Percentiles rank a stretch among this genome's conserved stretches.
Conservation (phyloP, 345 rosid species). For the Camelina hispida region DNA sequence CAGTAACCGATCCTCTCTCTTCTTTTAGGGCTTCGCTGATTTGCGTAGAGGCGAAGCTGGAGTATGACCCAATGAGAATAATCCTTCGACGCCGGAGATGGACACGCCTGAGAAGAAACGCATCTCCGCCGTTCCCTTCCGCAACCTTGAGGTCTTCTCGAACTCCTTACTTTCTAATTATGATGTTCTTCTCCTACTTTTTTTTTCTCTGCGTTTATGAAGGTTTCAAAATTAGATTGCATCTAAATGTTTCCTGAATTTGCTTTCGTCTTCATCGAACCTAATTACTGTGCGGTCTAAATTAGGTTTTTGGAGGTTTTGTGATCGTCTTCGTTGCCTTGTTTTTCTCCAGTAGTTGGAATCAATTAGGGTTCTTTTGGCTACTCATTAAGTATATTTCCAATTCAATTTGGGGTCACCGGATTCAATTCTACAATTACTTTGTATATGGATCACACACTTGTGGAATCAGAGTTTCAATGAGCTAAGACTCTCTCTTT, state of each 20-base stretch:
- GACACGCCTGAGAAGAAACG: conserved; percentile 66
- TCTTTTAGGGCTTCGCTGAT: conserved; percentile 23
- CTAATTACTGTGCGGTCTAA: background rate
- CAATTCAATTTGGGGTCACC: background rate
- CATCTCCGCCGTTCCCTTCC: conserved; percentile 46
- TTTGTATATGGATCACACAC: background rate
- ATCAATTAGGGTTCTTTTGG: background rate
- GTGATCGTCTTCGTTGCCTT: background rate
- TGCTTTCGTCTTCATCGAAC: no score
- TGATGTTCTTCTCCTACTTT: background rate
- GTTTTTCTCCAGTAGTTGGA: background rate
- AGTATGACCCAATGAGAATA: conserved; percentile 1
- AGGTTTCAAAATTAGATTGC: background rate
- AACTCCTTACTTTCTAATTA: background rate
- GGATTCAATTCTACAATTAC: background rate
- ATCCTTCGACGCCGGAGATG: conserved; percentile 45
- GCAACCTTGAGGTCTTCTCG: conserved; percentile 55
- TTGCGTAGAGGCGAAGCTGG: background rate
- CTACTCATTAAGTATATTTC: background rate
- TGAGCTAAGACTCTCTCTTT: background rate
- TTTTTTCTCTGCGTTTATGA: background rate
- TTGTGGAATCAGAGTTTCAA: background rate
- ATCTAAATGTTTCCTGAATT: conserved; percentile 5
- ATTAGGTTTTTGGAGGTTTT: background rate
- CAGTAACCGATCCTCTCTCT: conserved; percentile 24